Base-by-base conservation (phyloP, 2,329 filamentous ascomycete species). In the Purpureocillium lavendulum region DNA sequence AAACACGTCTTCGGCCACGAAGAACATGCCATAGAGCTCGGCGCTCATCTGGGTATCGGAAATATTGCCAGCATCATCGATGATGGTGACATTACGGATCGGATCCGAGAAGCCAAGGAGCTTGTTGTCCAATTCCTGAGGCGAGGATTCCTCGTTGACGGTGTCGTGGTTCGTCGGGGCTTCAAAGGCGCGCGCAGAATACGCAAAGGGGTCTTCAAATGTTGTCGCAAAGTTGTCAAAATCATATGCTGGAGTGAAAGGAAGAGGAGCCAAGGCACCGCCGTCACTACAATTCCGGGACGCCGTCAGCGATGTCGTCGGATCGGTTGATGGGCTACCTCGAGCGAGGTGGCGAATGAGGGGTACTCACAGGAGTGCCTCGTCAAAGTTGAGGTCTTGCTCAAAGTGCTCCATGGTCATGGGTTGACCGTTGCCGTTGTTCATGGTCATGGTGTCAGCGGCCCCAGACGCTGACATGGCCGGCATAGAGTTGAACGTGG, bases 11-110 rank as follows among this genome's bases (percentile, higher is more conserved):
- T 90, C 85, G 33, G 85, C 85, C 18, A 90, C 75, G 55, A 89
- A 88, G 69, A 90, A 90, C 84, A 90, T 89, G 71, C 85, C 85
- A 53, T 87, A 85, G 11, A 90, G 67, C 62, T 90, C 84, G 41
- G 84, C 84, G 16, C 73, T 73, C 69, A 89, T 80, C 50, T 66
- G 70, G 10, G 84, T 67, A 40, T 84, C 78, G 24, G 75, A 74
- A 42, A 75, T 69, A 36, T 80, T 71, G 38, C 77, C 80, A 7
- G 70, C 62, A 46, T 83, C 82, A 49, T 86, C 83, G 36, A 87
- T 60, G 7, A 87, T 64, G 4, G 73, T 72, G 29, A 71, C 67
- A 48, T 74, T 78, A 51, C 79, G 68, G 26, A 73, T 66, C 1
- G 80, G 75, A 10, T 77, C 66, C 1, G 80, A 82, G 61, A 89